Base-by-base conservation (phyloP, 2,329 filamentous ascomycete species). In the Claviceps capensis region DNA sequence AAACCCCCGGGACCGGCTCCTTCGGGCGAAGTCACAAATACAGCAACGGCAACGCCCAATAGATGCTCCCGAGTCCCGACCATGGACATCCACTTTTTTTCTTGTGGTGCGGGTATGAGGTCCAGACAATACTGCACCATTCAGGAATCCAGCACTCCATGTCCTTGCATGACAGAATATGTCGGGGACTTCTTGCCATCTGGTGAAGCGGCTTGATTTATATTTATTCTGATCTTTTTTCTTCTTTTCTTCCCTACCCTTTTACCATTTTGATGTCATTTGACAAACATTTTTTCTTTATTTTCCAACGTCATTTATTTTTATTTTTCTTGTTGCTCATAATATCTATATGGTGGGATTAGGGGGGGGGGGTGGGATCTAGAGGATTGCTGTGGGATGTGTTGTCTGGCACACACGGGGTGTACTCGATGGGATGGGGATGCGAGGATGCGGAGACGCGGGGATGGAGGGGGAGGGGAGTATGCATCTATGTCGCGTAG, bases 351-450 rank as follows among this genome's bases (percentile, higher is more conserved):
- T 54, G 19, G 30, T 22, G 34, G 34, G 40, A n/a, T 16, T 17
- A 22, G 41, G 36, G 11, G 4, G 36, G 11, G 4, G 47, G 30
- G 16, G 16, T 40, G 26, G 7, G 40, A 47, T 52, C 11, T 44
- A 6, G 37, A 40, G 42, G 38, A 9, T 38, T 48, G 47, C 47
- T 50, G 49, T 54, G 52, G 30, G 47, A 52, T 54, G 52, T 50
- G 52, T 54, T 52, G 52, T 54, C 19, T 43, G 37, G 43, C 52
- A 48, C 52, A 52, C 49, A 52, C 50, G 52, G 43, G 37, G 16
- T 7, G 34, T 30, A 11, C 19, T 11, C 34, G 22, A 40, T 19
- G 50, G 40, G 48, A 47, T 8, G 23, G 22, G 17, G 22, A 11
- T 36, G 43, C 46, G 30, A 23, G 17, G 4, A 23, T 23, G 42